Evolutionary conservation across 345 rosid genomes (phyloP).

Genomic region (Moricandia moricandioides): DNA sequence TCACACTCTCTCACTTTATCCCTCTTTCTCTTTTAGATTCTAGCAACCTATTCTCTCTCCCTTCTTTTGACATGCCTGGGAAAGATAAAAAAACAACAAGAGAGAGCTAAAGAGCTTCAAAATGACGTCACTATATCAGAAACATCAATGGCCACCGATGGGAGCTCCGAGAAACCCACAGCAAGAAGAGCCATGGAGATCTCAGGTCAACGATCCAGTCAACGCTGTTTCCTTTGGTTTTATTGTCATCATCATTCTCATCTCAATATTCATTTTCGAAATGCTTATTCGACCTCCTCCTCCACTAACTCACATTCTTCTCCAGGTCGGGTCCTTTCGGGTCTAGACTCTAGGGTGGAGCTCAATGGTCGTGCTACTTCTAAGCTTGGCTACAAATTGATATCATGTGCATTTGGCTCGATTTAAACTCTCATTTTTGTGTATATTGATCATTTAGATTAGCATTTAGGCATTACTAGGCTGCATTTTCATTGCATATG

Average conservation of each 20-base stretch:
- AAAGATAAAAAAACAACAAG: slow-evolving; percentile 8
- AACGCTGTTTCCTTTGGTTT: slow-evolving; percentile 87
- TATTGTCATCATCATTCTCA: slow-evolving; percentile 87
- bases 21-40: not conserved
- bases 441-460: too few species aligned
- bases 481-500: too few species aligned
- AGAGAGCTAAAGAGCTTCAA: slow-evolving; percentile 14
- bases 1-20: slow-evolving; percentile 2
- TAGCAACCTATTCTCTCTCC: not conserved
- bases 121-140: slow-evolving; percentile 21
- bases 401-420: too few species aligned
- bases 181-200: slow-evolving; percentile 49
- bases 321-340: slow-evolving; percentile 30
- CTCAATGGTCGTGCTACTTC: slow-evolving; percentile 32
- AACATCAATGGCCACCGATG: slow-evolving; percentile 54
- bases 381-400: slow-evolving; percentile 64
- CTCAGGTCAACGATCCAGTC: slow-evolving; percentile 54
- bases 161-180: slow-evolving; percentile 55
- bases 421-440: too few species aligned
- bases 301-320: slow-evolving; percentile 7
- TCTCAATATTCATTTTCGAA: slow-evolving; percentile 86
- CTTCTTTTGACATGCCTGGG: not conserved
- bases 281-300: slow-evolving; percentile 54
- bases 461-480: too few species aligned
- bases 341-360: slow-evolving; percentile 51